These are phyloP conservation scores for Hygrophila difformis DNA, from an alignment of 257 asterid species.

Conservation along the genomic window DNA sequence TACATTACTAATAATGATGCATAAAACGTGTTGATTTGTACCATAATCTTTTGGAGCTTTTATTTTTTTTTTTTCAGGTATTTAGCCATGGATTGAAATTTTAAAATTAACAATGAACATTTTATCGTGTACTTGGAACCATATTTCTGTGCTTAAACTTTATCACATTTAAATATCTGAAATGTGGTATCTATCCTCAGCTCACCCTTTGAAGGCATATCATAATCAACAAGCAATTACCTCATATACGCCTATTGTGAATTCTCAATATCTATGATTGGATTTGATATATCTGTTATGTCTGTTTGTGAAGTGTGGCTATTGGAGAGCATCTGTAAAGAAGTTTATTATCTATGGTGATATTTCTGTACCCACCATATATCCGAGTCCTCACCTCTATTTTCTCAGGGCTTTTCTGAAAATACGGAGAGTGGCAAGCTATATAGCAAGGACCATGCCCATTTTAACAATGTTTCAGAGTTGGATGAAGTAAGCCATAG, in stretches of 20 bases:
- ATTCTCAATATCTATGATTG: not conserved
- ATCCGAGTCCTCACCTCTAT: slow-evolving; percentile 8
- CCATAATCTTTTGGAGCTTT: too few relatives aligned
- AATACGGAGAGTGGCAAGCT: slow-evolving; percentile 25
- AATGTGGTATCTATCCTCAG: not conserved
- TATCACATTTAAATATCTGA: too few relatives aligned
- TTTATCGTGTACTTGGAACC: too few relatives aligned
- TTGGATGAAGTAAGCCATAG: slow-evolving; percentile 36
- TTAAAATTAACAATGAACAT: too few relatives aligned
- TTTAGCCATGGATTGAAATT: too few relatives aligned
- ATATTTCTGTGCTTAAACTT: too few relatives aligned
- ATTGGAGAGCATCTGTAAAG: not conserved
- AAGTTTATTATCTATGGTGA: not conserved
- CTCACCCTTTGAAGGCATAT: not conserved
- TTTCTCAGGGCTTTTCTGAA: slow-evolving; percentile 44
- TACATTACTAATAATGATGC: not conserved
- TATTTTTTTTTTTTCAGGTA: too few relatives aligned
- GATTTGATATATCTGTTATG: not conserved
- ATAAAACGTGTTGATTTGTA: too few relatives aligned
- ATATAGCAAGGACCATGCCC: slow-evolving; percentile 28
- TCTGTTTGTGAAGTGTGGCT: not conserved
- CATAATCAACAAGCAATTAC: too few relatives aligned
- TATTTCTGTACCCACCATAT: not conserved
- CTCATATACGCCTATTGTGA: too few relatives aligned
- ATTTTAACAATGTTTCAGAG: slow-evolving; percentile 32